phyloP scores from a whole-genome alignment of 2,329 filamentous ascomycete species.

The Trichoderma sp. region DNA sequence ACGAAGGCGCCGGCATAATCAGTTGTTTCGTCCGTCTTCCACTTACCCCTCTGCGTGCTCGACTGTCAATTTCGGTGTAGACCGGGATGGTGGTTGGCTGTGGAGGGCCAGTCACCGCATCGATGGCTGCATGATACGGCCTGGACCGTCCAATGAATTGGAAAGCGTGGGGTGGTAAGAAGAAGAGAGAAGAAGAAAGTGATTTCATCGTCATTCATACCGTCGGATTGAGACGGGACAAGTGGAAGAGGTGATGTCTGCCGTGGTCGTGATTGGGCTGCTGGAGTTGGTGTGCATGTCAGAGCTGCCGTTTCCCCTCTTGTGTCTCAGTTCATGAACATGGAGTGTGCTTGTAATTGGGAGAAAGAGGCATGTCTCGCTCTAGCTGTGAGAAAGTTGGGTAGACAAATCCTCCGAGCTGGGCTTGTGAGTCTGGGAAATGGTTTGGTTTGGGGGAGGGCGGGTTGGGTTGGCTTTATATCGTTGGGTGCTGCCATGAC shows the following conservation, averaged over 20 bases:
- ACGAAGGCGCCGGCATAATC: constrained; percentile 11
- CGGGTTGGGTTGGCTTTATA: too few relatives aligned
- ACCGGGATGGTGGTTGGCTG: constrained; percentile 30
- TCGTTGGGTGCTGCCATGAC: too few relatives aligned
- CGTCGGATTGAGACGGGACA: not conserved
- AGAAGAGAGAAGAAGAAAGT: too few relatives aligned
- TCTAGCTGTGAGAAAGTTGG: too few relatives aligned
- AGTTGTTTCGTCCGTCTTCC: not conserved
- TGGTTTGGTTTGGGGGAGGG: too few relatives aligned
- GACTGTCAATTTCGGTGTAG: constrained; percentile 31
- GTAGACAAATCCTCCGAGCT: too few relatives aligned
- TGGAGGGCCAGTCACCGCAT: constrained; percentile 25
- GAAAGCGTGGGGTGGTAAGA: not conserved
- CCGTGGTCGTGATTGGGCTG: constrained; percentile 4
- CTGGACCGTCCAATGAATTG: constrained; percentile 13
- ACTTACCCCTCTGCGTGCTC: not conserved
- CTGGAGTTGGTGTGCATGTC: not conserved
- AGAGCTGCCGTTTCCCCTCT: not conserved
- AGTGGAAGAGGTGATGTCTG: not conserved
- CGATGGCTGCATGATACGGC: constrained; percentile 19
- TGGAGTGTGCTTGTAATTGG: too few relatives aligned
- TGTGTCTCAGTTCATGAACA: too few relatives aligned
- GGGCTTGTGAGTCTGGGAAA: too few relatives aligned
- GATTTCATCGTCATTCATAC: constrained; percentile 8
- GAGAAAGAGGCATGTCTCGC: too few relatives aligned